Base-by-base conservation (phyloP, 345 rosid species). In the Salix exigua region DNA sequence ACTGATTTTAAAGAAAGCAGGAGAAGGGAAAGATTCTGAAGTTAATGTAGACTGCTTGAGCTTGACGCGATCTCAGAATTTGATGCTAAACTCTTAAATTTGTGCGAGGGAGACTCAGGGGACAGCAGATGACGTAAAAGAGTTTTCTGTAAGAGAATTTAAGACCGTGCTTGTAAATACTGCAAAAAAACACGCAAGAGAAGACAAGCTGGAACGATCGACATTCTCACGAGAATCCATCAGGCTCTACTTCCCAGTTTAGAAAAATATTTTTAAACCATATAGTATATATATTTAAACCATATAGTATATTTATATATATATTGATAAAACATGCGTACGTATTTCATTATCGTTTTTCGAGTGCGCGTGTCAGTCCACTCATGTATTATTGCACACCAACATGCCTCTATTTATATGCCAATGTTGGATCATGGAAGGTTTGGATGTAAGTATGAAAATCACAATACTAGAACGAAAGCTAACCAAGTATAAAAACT, bases 1-100 rank as follows among this genome's bases (percentile, higher is more conserved):
- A 55, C 74, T 55, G 74, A 72, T 35, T 72, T 58, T 72, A 3
- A 72, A 58, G 72, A 62, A 55, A 55, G 65, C 28, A 31, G 12
- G 31, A 31, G 28, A 13, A 53, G n/a, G 42, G 38, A 33, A 72
- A 42, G 23, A 19, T 21, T 16, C 33, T 55, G 48, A 72, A 35
- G 66, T 35, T 21, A 72, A 12, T 72, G 74, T 23, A 21, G 3
- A 37, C 58, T 55, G 74, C 38, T 64, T 31, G 68, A 14, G 68
- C 2, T 31, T 3, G 68, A 64, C 31, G 35, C 12, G 7, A 16
- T 64, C 68, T 30, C 68, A 64, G 68, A 64, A 64, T 23, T 23
- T 58, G 28, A 10, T 1, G 28, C 25, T 10, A 3, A 58, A 10
- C 6, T 58, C 23, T 58, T 58, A 3, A 58, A 58, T 58, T n/a